Evolutionary conservation across 2,329 filamentous ascomycete species (phyloP), one percentile per base, ranked within the genome.

Genomic region (Pseudocercospora crystallina): DNA sequence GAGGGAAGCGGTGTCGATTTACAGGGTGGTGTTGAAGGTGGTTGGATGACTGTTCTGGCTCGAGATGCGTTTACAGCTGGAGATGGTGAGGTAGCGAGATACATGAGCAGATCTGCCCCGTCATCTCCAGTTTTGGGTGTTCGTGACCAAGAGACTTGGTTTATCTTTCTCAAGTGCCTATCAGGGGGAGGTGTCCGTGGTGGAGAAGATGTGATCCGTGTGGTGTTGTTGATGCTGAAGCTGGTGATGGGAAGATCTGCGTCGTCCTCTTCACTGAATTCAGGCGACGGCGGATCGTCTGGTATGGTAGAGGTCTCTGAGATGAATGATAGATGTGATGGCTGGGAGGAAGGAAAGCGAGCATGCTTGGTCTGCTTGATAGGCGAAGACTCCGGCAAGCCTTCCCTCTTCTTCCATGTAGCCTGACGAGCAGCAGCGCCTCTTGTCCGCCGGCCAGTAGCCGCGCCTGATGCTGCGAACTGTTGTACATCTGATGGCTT

Each of bases 31-130:
- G 81, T 83, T 29, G 80, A 77, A 47, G 83, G 70, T 37, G 77
- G 65, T 43, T 73, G 65, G 41, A 59, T 75, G 43, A 76, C 73
- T 38, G 79, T 68, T 59, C 73, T 75, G 47, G 67, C 60, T 17
- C 47, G 43, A 37, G 48, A 48, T 46, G 49, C 43, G 36, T 49
- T 49, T 15, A 55, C 83, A 40, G 89, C 90, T 0, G 90, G 90
- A 0, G 90, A 95, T 1, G 94, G 94, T 5, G 92, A 97, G 44
- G 90, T 89, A 42, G 91, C 91, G 12, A 97, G 82, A 69, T 92
- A 96, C 39, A 94, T 90, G 5, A 96, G 65, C 1, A 95, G 85
- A 64, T 90, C 90, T 5, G 87, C 87, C 29, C 90, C 91, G 65
- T 96, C 89, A 65, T 94, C 85, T 53, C 84, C 86, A 1, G 77